Percentiles rank a stretch among this genome's conserved stretches.
Evolutionary conservation across 495 filamentous ascomycete genomes (phyloP).

Genomic region (Physcia stellaris): DNA sequence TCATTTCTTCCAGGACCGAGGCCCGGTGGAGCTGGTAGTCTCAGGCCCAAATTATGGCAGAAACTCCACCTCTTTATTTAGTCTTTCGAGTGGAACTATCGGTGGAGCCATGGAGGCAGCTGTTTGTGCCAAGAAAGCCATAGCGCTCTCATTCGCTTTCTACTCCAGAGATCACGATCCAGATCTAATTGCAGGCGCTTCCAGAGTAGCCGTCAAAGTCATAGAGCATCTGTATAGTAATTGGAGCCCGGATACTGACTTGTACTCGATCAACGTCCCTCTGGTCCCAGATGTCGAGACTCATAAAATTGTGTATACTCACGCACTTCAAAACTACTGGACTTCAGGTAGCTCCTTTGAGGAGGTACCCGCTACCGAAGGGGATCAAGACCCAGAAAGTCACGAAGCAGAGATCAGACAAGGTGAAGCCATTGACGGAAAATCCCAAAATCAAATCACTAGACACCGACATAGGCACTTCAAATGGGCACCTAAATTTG

Average conservation of each 20-base stretch:
- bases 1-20: conserved; percentile 57
- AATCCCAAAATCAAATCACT: conserved; percentile 14
- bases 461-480: conserved; percentile 69
- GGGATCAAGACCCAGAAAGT: conserved; percentile 19
- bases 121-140: conserved; percentile 58
- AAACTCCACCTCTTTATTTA: conserved; percentile 85
- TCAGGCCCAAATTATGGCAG: conserved; percentile 90
- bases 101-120: conserved; percentile 88
- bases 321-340: conserved; percentile 85
- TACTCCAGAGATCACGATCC: conserved; percentile 69
- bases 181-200: conserved; percentile 59
- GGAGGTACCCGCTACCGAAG: conserved; percentile 49
- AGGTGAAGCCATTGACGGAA: conserved; percentile 13
- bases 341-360: conserved; percentile 67
- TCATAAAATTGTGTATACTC: conserved; percentile 61
- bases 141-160: conserved; percentile 83
- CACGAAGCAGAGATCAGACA: conserved; percentile 13
- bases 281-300: conserved; percentile 52
- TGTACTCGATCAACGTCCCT: conserved; percentile 84
- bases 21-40: conserved; percentile 64
- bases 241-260: conserved; percentile 59
- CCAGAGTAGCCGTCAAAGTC: conserved; percentile 50
- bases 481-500: conserved; percentile 81
- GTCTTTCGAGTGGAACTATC: conserved; percentile 77
- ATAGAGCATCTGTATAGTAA: conserved; percentile 63